phyloP scores from a whole-genome alignment of 208 protist genomes.

The Entamoeba moshkovskii region DNA sequence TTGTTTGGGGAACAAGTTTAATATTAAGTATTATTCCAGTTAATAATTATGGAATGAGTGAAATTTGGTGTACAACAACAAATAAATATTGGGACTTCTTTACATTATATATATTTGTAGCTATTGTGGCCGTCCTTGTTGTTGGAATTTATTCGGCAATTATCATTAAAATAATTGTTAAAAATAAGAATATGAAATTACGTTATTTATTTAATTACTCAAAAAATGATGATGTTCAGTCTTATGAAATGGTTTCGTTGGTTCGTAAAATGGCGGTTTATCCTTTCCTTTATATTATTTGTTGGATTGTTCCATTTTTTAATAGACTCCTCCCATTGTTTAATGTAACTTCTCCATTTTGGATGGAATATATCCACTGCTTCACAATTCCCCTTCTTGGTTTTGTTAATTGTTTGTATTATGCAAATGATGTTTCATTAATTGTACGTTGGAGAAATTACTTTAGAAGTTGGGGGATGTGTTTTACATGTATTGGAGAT shows the following conservation, averaged over 20 bases:
- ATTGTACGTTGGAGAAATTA: background rate
- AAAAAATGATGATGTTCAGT: background rate
- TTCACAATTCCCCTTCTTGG: background rate
- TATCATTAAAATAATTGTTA: background rate
- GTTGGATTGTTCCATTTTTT: background rate
- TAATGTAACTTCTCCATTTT: background rate
- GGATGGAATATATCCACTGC: background rate
- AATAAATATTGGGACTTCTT: background rate
- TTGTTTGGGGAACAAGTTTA: background rate
- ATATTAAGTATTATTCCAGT: background rate
- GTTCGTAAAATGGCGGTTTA: background rate
- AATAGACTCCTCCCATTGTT: background rate
- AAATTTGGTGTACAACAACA: background rate
- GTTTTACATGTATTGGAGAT: background rate
- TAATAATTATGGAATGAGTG: background rate
- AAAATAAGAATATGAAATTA: background rate
- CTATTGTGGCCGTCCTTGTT: background rate
- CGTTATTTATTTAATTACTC: background rate
- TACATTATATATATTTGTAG: background rate
- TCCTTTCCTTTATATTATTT: background rate
- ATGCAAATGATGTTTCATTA: background rate
- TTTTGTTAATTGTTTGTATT: background rate
- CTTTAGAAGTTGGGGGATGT: background rate
- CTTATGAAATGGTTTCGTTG: background rate
- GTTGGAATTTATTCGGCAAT: background rate